phyloP scores from a whole-genome alignment of 2,329 filamentous ascomycete species.

The Pyrenophora seminiperda region DNA sequence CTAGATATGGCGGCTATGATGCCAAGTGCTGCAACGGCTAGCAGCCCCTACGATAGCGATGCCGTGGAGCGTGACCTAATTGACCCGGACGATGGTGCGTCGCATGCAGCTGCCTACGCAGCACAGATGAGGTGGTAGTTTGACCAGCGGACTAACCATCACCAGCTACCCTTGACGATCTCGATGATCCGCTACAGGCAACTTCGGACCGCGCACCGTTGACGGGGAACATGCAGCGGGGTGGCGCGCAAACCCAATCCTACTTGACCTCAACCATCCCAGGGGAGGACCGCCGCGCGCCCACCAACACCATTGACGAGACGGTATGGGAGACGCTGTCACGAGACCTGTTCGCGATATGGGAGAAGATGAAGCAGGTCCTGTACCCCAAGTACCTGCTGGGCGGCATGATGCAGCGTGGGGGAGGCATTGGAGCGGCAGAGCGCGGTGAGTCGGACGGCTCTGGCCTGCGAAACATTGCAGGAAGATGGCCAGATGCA shows the following conservation, averaged over 20 bases:
- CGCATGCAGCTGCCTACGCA: constrained; percentile 21
- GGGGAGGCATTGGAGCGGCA: constrained; percentile 62
- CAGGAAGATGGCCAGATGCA: constrained; percentile 70
- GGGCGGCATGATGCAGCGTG: constrained; percentile 64
- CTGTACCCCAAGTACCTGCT: constrained; percentile 95
- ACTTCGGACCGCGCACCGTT: constrained; percentile 77
- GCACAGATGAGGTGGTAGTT: not conserved
- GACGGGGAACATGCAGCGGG: constrained; percentile 77
- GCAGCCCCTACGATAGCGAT: constrained; percentile 53
- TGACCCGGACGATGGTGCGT: constrained; percentile 58
- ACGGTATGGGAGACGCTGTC: constrained; percentile 96
- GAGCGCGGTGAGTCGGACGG: constrained; percentile 60
- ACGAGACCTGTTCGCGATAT: constrained; percentile 87
- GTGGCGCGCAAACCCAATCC: constrained; percentile 65
- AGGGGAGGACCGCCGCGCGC: constrained; percentile 88
- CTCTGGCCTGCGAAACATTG: constrained; percentile 57
- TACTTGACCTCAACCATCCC: constrained; percentile 89
- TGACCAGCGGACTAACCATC: constrained; percentile 12
- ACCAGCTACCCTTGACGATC: constrained; percentile 83
- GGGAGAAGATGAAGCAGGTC: constrained; percentile 98
- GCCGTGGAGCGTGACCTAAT: constrained; percentile 58
- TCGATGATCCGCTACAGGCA: constrained; percentile 80
- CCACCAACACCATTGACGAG: constrained; percentile 95
- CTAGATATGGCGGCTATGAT: constrained; percentile 53
- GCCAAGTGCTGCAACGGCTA: constrained; percentile 48